Conservation (phyloP, 805 yeast species). For the Spathaspora arborariae region DNA sequence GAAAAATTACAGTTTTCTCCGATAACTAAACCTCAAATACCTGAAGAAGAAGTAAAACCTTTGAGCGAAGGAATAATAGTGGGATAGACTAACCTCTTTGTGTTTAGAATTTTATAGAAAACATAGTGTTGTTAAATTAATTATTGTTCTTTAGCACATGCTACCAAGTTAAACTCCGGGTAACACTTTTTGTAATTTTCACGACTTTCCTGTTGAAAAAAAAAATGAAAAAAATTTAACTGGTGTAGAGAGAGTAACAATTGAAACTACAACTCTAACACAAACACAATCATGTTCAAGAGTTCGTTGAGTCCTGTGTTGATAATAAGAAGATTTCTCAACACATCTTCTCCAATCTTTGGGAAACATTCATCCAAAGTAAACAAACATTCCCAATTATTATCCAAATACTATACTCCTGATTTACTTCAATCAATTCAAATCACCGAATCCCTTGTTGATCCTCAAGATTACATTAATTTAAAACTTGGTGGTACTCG, state of each 20-base stretch:
- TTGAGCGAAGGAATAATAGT: background rate
- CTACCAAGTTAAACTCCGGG: background rate
- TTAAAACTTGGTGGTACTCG: slow-evolving; percentile 28
- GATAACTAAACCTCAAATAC: slow-evolving; percentile 11
- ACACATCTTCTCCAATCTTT: background rate
- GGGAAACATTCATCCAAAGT: background rate
- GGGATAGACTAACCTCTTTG: background rate
- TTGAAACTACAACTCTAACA: background rate
- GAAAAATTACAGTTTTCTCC: slow-evolving; percentile 16
- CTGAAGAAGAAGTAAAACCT: slow-evolving; percentile 5
- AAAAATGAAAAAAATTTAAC: background rate
- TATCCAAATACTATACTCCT: slow-evolving; percentile 77
- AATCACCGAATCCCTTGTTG: slow-evolving; percentile 71
- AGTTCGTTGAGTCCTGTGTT: background rate
- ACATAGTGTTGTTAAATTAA: background rate
- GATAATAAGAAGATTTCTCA: slow-evolving; percentile 4
- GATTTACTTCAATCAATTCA: slow-evolving; percentile 77
- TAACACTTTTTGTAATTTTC: background rate
- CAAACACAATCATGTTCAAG: slow-evolving; percentile 1
- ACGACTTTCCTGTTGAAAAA: background rate
- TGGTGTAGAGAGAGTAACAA: background rate
- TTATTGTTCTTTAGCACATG: background rate
- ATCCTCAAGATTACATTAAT: slow-evolving; percentile 56
- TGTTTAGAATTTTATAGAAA: background rate
- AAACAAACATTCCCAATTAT: slow-evolving; percentile 46